These are phyloP conservation scores for Papilionanthe hybrid DNA, from an alignment of 116 monocot species.

Conservation along the genomic window DNA sequence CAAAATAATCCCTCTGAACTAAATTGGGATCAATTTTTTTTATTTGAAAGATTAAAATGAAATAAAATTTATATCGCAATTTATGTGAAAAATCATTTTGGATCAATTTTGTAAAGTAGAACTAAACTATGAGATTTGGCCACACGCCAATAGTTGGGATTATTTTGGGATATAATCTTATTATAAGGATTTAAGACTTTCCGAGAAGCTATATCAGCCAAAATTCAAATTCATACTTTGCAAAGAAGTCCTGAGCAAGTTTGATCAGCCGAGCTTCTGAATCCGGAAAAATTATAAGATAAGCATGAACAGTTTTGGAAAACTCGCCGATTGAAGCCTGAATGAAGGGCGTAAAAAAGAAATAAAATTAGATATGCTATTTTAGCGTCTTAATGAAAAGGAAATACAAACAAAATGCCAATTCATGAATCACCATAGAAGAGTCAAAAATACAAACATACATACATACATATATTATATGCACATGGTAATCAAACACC, in stretches of 20 bases:
- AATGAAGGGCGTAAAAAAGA: conserved; percentile 2
- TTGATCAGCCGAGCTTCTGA: conserved; percentile 76
- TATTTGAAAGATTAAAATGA: too few relatives aligned
- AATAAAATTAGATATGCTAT: conserved; percentile 12
- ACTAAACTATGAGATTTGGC: too few relatives aligned
- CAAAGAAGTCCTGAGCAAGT: conserved; percentile 75
- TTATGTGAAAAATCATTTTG: too few relatives aligned
- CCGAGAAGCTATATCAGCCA: neutral
- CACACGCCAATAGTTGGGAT: too few relatives aligned
- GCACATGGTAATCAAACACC: neutral
- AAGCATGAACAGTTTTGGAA: conserved; percentile 74
- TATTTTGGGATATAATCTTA: too few relatives aligned
- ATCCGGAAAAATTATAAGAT: conserved; percentile 98
- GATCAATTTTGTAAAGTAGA: too few relatives aligned
- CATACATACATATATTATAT: neutral
- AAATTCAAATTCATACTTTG: conserved; percentile 42
- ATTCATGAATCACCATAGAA: neutral
- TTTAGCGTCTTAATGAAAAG: neutral
- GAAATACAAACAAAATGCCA: neutral
- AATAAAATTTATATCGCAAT: too few relatives aligned
- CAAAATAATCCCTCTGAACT: too few relatives aligned
- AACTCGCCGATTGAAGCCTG: conserved; percentile 77
- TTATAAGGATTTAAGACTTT: neutral
- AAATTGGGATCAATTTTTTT: too few relatives aligned
- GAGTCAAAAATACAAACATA: neutral